Percentiles rank a stretch among this genome's conserved stretches.
phyloP scores from a whole-genome alignment of 768 basidiomycete genomes.

The Crucibulum laeve region DNA sequence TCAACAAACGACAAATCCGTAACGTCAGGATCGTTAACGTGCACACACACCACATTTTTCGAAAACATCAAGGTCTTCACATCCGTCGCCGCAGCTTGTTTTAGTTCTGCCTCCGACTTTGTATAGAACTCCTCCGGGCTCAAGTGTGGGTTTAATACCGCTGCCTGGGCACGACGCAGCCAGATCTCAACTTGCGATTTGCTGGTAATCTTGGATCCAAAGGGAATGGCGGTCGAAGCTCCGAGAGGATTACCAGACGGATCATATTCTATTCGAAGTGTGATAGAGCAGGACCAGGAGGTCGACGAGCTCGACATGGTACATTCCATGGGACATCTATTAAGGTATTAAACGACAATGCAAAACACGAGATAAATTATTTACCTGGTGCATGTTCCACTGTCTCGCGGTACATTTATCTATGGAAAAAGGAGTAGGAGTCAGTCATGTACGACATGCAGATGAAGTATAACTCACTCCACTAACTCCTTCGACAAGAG shows the following conservation, averaged over 20 bases:
- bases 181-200: conserved; percentile 42
- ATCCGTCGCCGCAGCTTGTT: neutral
- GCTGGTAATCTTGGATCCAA: conserved; percentile 37
- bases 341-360: neutral
- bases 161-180: conserved; percentile 57
- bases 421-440: conserved; percentile 12
- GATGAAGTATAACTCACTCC: conserved; percentile 32
- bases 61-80: conserved; percentile 30
- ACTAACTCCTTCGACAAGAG: conserved; percentile 52
- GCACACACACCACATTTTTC: conserved; percentile 44
- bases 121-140: conserved; percentile 9
- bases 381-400: conserved; percentile 56
- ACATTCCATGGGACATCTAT: conserved; percentile 52
- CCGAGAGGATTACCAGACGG: conserved; percentile 17
- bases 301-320: conserved; percentile 34
- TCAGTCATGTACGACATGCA: neutral
- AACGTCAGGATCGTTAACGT: conserved; percentile 36
- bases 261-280: conserved; percentile 20
- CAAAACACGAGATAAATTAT: neutral
- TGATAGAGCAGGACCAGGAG: conserved; percentile 41
- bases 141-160: conserved; percentile 43
- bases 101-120: conserved; percentile 8
- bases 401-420: conserved; percentile 60
- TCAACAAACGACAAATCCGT: conserved; percentile 52
- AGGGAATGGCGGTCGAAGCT: conserved; percentile 16